Evolutionary conservation across 2,329 filamentous ascomycete genomes (phyloP), one percentile per base, ranked within the genome.

Genomic region (Pseudopithomyces chartarum): DNA sequence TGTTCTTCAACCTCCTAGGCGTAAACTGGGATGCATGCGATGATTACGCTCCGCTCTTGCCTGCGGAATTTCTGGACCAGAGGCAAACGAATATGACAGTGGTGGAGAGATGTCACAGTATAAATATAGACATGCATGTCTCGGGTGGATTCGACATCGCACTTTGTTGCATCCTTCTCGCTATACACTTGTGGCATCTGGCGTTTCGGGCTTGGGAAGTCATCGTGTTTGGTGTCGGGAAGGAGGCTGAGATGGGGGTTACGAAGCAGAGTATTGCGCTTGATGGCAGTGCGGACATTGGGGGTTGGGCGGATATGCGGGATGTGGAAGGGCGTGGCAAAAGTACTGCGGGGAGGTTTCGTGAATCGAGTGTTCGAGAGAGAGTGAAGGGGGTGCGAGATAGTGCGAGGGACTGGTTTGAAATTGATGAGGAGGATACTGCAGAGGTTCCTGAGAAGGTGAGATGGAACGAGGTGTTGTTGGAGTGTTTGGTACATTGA

Each of bases 91-190:
- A 17, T 6, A 34, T 54, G 40, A 42, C 19, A 19, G 40, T 60
- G 26, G 2, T 39, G 23, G n/a, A 52, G 2, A 26, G 57, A n/a
- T 60, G 57, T 26, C 26, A 22, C 13, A 29, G 54, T 10, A 55
- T 60, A 20, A 55, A 52, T 32, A 54, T 51, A 40, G 57, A 60
- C 26, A 57, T 54, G 11, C 43, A 54, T 17, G 52, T 60, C n/a
- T n/a, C 19, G 0, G 57, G 57, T 5, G 54, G 54, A 4, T 55
- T 55, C 23, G 54, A 53, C 17, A 36, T 55, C 2, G 54, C 38
- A 15, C 15, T 54, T 10, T 45, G 44, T 17, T 4, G 19, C 5
- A 15, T 49, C 4, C 20, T 57, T 20, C 12, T 46, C 8, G 50
- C 1, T 7, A 15, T 54, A 17, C 55, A 57, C 40, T n/a, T 33